Evolutionary conservation across 148 eudicot species (phyloP).

Genomic region (Nepenthes gracilis): DNA sequence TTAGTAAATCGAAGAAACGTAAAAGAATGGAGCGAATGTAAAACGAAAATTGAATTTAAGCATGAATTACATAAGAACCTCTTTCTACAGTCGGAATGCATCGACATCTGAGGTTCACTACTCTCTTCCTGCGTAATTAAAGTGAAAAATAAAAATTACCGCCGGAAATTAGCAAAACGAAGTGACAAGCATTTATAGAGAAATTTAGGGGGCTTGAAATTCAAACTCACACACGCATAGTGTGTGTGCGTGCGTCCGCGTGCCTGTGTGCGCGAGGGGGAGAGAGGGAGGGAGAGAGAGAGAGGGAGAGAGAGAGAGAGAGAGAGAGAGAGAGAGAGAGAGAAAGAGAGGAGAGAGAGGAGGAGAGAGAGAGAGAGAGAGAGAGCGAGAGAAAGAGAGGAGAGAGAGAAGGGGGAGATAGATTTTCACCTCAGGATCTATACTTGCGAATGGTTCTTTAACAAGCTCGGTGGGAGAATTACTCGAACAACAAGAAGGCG

Average conservation of each 20-base stretch:
- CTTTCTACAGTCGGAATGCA: neutral
- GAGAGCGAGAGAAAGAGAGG: neutral
- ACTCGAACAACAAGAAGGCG: conserved; percentile 29
- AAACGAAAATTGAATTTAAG: neutral
- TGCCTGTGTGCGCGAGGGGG: too few relatives aligned
- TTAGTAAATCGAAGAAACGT: neutral
- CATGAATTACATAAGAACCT: neutral
- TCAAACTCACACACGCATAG: neutral
- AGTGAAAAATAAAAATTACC: neutral
- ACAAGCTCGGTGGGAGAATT: conserved; percentile 13
- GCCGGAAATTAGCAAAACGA: neutral
- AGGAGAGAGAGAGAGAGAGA: neutral
- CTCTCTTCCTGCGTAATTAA: neutral
- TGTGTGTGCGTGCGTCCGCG: too few relatives aligned
- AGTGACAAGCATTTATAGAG: neutral
- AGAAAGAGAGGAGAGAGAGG: neutral
- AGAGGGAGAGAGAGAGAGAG: conserved; percentile 5
- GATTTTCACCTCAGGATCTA: conserved; percentile 42
- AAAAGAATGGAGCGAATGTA: neutral
- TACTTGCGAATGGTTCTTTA: conserved; percentile 6
- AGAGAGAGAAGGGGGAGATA: neutral
- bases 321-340: conserved; percentile 8
- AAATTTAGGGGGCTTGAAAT: neutral
- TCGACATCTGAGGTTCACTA: neutral
- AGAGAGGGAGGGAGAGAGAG: too few relatives aligned